These are phyloP conservation scores for Penicillium sp. DNA, from an alignment of 2,329 filamentous ascomycete genomes.

Conservation along the genomic window DNA sequence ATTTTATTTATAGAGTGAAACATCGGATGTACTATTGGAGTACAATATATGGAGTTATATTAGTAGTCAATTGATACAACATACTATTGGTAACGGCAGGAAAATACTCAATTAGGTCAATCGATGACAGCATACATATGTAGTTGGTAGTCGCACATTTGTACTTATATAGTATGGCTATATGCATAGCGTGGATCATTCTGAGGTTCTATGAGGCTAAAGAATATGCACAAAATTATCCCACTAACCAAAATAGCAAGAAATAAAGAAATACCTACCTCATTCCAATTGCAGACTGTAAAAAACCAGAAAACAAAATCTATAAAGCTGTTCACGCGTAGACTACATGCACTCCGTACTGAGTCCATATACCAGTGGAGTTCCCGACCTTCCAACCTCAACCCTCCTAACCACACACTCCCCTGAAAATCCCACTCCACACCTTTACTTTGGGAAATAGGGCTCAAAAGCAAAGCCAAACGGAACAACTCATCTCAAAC, in stretches of 20 bases:
- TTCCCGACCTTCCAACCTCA: slow-evolving; percentile 1
- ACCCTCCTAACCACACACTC: slow-evolving; percentile 7
- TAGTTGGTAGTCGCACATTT: neutral
- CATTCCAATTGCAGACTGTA: neutral
- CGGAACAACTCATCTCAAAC: neutral
- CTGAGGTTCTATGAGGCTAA: neutral
- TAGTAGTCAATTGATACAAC: neutral
- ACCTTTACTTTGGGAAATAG: neutral
- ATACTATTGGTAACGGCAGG: too few relatives aligned
- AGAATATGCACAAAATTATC: neutral
- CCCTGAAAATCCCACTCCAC: neutral
- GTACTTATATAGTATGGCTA: neutral
- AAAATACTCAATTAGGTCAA: neutral
- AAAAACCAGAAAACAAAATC: neutral
- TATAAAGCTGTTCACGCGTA: neutral
- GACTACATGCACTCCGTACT: neutral
- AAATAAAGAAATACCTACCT: neutral
- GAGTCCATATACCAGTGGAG: slow-evolving; percentile 8
- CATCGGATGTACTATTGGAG: neutral
- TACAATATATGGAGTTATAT: neutral
- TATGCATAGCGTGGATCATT: neutral
- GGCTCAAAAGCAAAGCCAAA: neutral
- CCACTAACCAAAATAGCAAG: neutral
- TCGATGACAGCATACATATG: neutral
- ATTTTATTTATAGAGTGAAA: neutral